Base-by-base conservation (phyloP, 2,329 filamentous ascomycete genomes). In the Curvularia lunata region DNA sequence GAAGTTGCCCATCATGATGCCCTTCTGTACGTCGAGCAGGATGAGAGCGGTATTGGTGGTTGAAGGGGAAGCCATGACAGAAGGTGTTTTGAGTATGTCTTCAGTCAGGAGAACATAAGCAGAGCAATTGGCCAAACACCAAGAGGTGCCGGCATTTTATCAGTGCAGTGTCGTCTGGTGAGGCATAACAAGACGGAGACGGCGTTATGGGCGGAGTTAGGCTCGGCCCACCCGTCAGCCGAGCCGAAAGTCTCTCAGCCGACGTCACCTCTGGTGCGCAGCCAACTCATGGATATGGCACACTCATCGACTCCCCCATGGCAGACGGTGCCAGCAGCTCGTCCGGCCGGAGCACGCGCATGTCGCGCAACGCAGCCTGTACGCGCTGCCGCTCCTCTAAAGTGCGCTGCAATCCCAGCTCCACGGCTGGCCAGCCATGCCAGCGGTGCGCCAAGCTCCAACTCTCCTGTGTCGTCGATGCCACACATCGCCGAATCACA, bases 401-500 rank as follows among this genome's bases (percentile, higher is more conserved):
- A 27, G 42, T 45, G 42, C 42, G 42, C 42, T 45, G 42, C 42
- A 45, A 45, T 16, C 42, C 42, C 42, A 45, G 42, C 25, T 45
- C 42, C 42, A 27, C 25, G 23, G 23, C 25, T 10, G 42, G 25
- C 16, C 42, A 10, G 16, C 42, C 42, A 45, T 45, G 42, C n/a
- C 42, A 45, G 42, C 42, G 42, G 23, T 45, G 42, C 25, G n/a
- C 25, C 25, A 45, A 30, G 25, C 42, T 27, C 25, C 13, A 30
- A 10, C 16, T 45, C 7, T 18, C 42, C n/a, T 45, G 42, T 45
- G n/a, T 45, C 25, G 25, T 45, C 16, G 16, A 30, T 45, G 23
- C 42, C n/a, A 45, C 42, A 10, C 25, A 27, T 10, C 42, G 42
- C 16, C 42, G 42, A 25, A 10, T 5, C 25, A 45, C 42, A 19